Evolutionary conservation across 768 basidiomycete genomes (phyloP).

Genomic region (Tricholoma furcatifolium): DNA sequence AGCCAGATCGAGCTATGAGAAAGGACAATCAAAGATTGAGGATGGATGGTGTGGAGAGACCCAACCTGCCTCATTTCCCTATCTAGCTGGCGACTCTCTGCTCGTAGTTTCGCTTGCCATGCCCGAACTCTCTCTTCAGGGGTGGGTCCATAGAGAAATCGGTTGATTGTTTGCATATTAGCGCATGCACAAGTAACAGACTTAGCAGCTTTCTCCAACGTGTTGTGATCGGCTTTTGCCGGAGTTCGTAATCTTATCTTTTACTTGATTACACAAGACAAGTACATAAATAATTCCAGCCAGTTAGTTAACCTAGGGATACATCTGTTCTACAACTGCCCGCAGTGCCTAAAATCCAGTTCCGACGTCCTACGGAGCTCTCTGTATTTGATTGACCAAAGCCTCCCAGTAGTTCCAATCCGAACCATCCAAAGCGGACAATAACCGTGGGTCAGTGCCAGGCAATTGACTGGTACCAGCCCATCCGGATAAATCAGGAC

Average conservation of each 20-base stretch:
- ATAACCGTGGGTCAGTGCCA: conserved; percentile 41
- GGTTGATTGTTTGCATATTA: conserved; percentile 82
- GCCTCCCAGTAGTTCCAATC: conserved; percentile 85
- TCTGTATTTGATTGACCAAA: conserved; percentile 61
- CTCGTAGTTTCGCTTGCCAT: conserved; percentile 88
- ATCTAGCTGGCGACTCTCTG: conserved; percentile 81
- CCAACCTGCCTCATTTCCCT: conserved; percentile 95
- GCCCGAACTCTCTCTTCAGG: conserved; percentile 89
- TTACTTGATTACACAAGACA: no score
- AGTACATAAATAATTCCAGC: no score
- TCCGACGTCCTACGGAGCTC: conserved; percentile 25
- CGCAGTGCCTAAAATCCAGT: no score
- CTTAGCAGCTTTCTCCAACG: no score
- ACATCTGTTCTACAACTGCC: no score
- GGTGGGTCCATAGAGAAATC: conserved; percentile 94
- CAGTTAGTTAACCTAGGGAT: no score
- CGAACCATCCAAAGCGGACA: conserved; percentile 55
- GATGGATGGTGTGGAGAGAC: conserved; percentile 14
- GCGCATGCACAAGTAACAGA: not conserved
- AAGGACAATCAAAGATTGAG: conserved; percentile 17
- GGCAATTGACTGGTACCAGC: conserved; percentile 42
- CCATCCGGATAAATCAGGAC: conserved; percentile 61
- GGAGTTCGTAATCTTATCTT: no score
- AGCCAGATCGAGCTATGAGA: conserved; percentile 71
- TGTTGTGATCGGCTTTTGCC: no score